Conservation (phyloP, 345 rosid species). For the Diplotaxis tenuifolia region DNA sequence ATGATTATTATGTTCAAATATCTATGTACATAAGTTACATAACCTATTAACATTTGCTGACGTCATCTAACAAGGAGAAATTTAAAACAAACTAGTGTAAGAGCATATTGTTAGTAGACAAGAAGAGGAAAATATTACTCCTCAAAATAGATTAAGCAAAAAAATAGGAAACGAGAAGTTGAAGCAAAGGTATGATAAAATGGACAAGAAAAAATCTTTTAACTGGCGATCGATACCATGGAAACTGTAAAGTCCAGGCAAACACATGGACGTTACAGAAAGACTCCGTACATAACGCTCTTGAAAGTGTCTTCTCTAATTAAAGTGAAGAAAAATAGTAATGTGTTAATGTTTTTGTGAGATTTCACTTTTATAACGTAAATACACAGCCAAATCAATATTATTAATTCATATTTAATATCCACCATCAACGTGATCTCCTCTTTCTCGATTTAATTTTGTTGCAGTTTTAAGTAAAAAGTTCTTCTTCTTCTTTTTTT, state of each 20-base stretch:
- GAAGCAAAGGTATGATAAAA: slow-evolving; percentile 9
- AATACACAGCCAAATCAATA: slow-evolving; percentile 25
- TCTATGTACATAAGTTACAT: neutral
- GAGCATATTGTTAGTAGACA: neutral
- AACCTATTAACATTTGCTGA: neutral
- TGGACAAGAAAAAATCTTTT: neutral
- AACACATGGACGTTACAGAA: slow-evolving; percentile 45
- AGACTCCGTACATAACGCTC: slow-evolving; percentile 42
- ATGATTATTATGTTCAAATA: too few relatives aligned
- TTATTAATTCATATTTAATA: slow-evolving; percentile 11
- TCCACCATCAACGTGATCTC: neutral
- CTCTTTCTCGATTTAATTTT: neutral
- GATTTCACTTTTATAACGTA: slow-evolving; percentile 29
- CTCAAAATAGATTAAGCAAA: neutral
- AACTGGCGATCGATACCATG: neutral
- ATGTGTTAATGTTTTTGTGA: neutral
- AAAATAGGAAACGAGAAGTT: slow-evolving; percentile 12
- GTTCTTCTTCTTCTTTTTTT: neutral
- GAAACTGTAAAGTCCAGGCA: slow-evolving; percentile 19
- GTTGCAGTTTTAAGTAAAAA: neutral
- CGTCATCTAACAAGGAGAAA: neutral
- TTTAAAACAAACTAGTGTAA: neutral
- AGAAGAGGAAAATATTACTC: neutral
- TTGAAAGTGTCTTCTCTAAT: slow-evolving; percentile 34
- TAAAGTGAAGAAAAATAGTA: slow-evolving; percentile 18